Evolutionary conservation across 257 asterid genomes (phyloP), one percentile per base, ranked within the genome.

Genomic region (Penstemon davidsonii): DNA sequence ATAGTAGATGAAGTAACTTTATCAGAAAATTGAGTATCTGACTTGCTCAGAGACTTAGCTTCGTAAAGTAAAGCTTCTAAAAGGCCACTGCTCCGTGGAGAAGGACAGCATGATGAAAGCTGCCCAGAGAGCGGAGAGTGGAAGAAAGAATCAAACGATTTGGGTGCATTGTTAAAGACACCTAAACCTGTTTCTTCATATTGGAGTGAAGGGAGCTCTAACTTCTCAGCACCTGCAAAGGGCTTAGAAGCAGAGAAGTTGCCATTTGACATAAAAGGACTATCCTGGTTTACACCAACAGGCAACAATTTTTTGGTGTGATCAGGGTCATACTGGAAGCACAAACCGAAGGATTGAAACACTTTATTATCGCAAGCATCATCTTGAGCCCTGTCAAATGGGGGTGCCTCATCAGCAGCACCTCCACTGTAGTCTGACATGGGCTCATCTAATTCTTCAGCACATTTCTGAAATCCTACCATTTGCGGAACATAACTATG

Each of bases 181-280:
- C 80, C 80, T 61, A 74, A 60, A 69, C 62, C 69, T 45, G 85
- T 76, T 65, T 78, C 85, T 73, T 76, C 83, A 82, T 82, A 78
- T 87, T 87, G 94, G 94, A 87, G 78, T 80, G 94, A 87, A 87
- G 94, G 94, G 94, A 87, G 94, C 90, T 87, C 94, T 74, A 43
- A 79, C 88, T 82, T 83, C 85, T 79, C 81, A 81, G 81, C 87
- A 73, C 84, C 82, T 60, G 75, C 18, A 59, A 74, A 57, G 76
- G 79, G 94, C 88, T 76, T 81, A 64, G 90, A 80, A 84, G 83
- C 87, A 82, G 94, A 87, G 85, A 69, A 81, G 74, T 49, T 61
- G 72, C 54, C 74, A 78, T 80, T 83, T 74, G 82, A 71, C 72
- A 75, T 64, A 77, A 78, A 66, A 74, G 77, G 78, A 71, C 76